Conservation (phyloP, 805 yeast species). For the Saturnispora sekii region DNA sequence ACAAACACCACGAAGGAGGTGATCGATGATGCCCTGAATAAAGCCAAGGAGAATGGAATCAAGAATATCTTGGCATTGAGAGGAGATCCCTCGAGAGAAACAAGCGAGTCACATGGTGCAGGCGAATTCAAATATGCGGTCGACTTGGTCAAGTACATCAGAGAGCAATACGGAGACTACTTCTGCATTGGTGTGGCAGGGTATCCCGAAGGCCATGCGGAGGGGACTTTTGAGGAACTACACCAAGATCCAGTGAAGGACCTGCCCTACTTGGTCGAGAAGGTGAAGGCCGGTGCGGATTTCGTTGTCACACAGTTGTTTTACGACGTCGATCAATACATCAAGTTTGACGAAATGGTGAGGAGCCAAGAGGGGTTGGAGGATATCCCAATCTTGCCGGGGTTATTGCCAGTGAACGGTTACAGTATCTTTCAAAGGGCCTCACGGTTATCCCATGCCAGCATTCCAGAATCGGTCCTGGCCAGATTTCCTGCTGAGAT, state of each 20-base stretch:
- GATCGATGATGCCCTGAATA: conserved; percentile 68
- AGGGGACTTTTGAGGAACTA: conserved; percentile 56
- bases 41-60: conserved; percentile 71
- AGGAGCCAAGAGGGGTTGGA: conserved; percentile 31
- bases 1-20: conserved; percentile 76
- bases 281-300: conserved; percentile 90
- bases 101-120: conserved; percentile 36
- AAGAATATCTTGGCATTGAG: conserved; percentile 84
- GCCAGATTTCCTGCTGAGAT: conserved; percentile 46
- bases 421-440: conserved; percentile 77
- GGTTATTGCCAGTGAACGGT: conserved; percentile 86
- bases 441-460: conserved; percentile 79
- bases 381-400: conserved; percentile 62
- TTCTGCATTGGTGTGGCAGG: conserved; percentile 97
- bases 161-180: conserved; percentile 58
- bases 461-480: conserved; percentile 52
- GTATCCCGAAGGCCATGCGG: conserved; percentile 96
- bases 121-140: conserved; percentile 66
- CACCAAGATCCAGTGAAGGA: conserved; percentile 62
- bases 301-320: conserved; percentile 87
- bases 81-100: conserved; percentile 89
- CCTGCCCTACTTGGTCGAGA: conserved; percentile 70
- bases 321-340: conserved; percentile 73
- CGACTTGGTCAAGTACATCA: conserved; percentile 79
- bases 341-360: conserved; percentile 49